Evolutionary conservation across 2,329 filamentous ascomycete genomes (phyloP).

Genomic region (Alternaria alternata): DNA sequence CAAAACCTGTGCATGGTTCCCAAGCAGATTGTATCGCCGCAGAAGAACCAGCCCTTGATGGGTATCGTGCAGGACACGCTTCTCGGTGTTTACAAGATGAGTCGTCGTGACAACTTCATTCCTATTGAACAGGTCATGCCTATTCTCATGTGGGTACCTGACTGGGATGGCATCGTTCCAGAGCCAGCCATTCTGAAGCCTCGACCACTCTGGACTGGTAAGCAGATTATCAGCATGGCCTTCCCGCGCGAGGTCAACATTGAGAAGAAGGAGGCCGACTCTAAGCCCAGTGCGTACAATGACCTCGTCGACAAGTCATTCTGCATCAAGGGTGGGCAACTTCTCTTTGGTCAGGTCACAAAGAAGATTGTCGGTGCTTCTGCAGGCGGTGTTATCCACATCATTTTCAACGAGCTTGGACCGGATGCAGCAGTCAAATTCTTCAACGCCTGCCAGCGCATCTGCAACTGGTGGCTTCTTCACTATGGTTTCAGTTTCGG

Average conservation of each 20-base stretch:
- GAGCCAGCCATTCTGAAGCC: conserved; percentile 94
- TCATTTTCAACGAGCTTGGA: conserved; percentile 95
- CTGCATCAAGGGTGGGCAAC: conserved; percentile 83
- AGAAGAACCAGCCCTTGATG: conserved; percentile 97
- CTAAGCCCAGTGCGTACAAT: conserved; percentile 57
- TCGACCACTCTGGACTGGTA: conserved; percentile 92
- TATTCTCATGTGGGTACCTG: conserved; percentile 94
- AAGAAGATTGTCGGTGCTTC: conserved; percentile 96
- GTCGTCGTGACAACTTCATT: conserved; percentile 88
- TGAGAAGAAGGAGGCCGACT: conserved; percentile 65
- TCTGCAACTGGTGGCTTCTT: conserved; percentile 96
- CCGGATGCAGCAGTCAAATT: conserved; percentile 87
- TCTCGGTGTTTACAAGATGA: conserved; percentile 96
- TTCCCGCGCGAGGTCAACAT: conserved; percentile 87
- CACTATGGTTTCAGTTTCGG: conserved; percentile 98
- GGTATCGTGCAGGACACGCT: conserved; percentile 99
- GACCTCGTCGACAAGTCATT: conserved; percentile 82
- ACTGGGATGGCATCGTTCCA: conserved; percentile 96
- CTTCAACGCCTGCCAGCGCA: conserved; percentile 93
- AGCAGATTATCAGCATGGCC: conserved; percentile 94
- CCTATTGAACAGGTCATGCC: conserved; percentile 95
- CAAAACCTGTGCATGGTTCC: conserved; percentile 97
- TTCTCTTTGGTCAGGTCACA: conserved; percentile 87
- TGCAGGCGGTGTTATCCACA: conserved; percentile 89
- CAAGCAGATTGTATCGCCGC: conserved; percentile 96